Base-by-base conservation (phyloP, 78 protist genomes). In the Tieghemostelium lacteum region DNA sequence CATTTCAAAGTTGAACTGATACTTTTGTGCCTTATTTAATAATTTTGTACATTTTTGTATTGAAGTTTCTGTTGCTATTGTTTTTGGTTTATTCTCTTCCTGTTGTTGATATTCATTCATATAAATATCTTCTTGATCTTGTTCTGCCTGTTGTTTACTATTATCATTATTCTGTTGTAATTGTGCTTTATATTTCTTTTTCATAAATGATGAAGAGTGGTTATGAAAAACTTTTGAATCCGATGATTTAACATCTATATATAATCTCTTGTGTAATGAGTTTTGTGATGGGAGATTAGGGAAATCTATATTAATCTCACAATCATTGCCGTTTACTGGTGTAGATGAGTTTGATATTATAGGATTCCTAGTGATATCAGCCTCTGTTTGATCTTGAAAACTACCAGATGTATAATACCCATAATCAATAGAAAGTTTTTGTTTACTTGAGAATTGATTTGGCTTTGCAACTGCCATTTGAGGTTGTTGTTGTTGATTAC, bases 11-110 rank as follows among this genome's bases (percentile, higher is more conserved):
- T 80, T 36, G 8, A 66, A 67, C 55, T 80, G 88, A 39, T 80
- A 80, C 55, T 80, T 80, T 33, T 80, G 88, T 19, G 88, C 75
- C 39, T 80, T 80, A 63, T 80, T 80, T 26, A 80, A 39, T 37
- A 65, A 69, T 39, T 55, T 80, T 26, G 88, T 60, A 67, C 88
- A 80, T 22, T 64, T 76, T 14, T 64, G 14, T 20, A 67, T 67
- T n/a, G n/a, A n/a, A n/a, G n/a, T n/a, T n/a, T n/a, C n/a, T n/a
- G n/a, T n/a, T n/a, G n/a, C n/a, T n/a, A n/a, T n/a, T n/a, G n/a
- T n/a, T n/a, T n/a, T n/a, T 40, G 37, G 37, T 67, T 42, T 67
- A 26, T 50, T 67, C 26, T 67, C 74, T 28, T 67, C 74, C 14
- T 40, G 74, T 16, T 67, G 39, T 26, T 67, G 39, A 10, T 40